Evolutionary conservation across 306 rosid genomes (phyloP), one percentile per base, ranked within the genome.

Genomic region (Vachellia pachyceras): DNA sequence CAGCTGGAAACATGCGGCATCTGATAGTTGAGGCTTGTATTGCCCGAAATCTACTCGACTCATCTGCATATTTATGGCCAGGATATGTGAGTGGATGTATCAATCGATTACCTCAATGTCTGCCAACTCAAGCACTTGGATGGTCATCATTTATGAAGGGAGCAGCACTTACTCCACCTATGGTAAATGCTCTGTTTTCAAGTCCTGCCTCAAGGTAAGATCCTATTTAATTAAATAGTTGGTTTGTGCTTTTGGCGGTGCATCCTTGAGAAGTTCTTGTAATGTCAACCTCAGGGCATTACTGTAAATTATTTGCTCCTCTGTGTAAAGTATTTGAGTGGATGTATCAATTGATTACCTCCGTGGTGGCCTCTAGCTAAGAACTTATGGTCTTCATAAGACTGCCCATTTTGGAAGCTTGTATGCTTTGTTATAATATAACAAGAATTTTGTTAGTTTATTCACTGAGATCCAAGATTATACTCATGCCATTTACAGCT

Each of bases 1-100:
- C 97, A 93, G 99, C 99, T 78, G 99, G 99, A 79, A 93, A 93
- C 85, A 83, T 95, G 94, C 92, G 92, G 46, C 98, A 95, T 89
- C 85, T 95, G 89, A 89, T 95, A 79, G 98, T 91, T 78, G 99
- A 95, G 90, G 97, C 99, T 85, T 95, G 94, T 80, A 92, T 95
- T 84, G 88, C 98, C 42, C 91, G 97, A 78, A 90, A 91, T 82
- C 86, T 95, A 61, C 89, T 95, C 55, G 99, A 93, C 75, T 90
- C 96, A 20, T 88, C 96, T 42, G 96, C 94, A 58, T 95, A 95
- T 84, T 82, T 84, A 78, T 93, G 99, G 99, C 96, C 94, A 52
- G 98, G 98, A 68, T 95, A 91, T 89, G 91, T 87, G 69, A 90
- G 86, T 41, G 98, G 98, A 79, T 70, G 78, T 41, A 85, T 95